A percentile compares a stretch with the other conserved stretches of the same genome.
phyloP scores from a whole-genome alignment of 192 early-diverging fungal genomes.

The Umbelopsis isabellina region DNA sequence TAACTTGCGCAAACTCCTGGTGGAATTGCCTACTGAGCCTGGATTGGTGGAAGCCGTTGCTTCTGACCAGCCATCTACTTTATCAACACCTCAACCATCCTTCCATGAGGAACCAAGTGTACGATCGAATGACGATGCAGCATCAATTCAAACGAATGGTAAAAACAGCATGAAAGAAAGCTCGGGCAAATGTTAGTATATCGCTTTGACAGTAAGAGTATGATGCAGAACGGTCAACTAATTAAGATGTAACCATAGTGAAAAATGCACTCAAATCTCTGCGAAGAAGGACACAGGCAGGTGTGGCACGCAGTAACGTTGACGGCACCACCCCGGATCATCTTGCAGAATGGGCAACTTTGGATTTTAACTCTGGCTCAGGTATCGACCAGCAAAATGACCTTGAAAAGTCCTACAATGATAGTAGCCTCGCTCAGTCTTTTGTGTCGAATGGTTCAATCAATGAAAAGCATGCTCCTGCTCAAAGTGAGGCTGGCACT shows the following conservation, averaged over 20 bases:
- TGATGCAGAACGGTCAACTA: not conserved
- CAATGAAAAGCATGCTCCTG: not conserved
- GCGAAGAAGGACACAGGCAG: constrained; percentile 14
- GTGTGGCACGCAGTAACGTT: constrained; percentile 6
- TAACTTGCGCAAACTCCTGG: not conserved
- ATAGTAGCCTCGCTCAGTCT: constrained; percentile 13
- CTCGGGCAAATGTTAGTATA: constrained; percentile 12
- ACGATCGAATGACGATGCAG: constrained; percentile 21
- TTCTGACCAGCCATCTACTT: not conserved
- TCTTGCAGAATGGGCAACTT: constrained; percentile 15
- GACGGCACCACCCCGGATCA: constrained; percentile 6
- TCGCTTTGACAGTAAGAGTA: not conserved
- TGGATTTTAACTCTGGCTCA: not conserved
- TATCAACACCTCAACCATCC: not conserved
- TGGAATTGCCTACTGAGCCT: not conserved
- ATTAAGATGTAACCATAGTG: not conserved
- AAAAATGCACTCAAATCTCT: constrained; percentile 22
- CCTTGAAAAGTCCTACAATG: constrained; percentile 1
- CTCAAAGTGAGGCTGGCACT: not conserved
- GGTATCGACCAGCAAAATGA: not conserved
- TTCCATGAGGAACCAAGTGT: constrained; percentile 12
- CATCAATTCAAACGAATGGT: constrained; percentile 9
- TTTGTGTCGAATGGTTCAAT: not conserved
- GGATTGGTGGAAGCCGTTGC: not conserved
- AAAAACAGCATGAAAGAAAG: constrained; percentile 22